These are phyloP conservation scores for Solanum peruvianum DNA, from an alignment of 257 asterid species.

Conservation along the genomic window DNA sequence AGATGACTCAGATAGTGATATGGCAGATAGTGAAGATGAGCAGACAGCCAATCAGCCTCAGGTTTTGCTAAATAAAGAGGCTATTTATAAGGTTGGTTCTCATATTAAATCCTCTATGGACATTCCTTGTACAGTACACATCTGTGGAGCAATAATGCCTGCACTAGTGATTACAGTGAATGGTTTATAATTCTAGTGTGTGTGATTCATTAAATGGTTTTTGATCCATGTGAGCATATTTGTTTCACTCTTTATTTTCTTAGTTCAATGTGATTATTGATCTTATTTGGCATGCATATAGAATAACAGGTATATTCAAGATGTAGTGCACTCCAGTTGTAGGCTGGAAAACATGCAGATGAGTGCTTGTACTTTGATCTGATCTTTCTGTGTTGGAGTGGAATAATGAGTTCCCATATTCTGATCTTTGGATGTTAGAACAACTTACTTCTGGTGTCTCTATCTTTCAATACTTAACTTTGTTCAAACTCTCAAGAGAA, in stretches of 20 bases:
- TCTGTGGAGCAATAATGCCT: not conserved
- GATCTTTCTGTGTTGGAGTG: not conserved
- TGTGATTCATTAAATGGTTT: not conserved
- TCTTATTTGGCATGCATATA: not conserved
- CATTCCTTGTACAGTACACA: not conserved
- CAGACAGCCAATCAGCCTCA: slow-evolving; percentile 38
- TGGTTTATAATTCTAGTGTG: not conserved
- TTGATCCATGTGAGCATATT: not conserved
- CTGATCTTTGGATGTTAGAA: not conserved
- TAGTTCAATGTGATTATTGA: not conserved
- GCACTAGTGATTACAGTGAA: not conserved
- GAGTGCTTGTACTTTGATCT: not conserved
- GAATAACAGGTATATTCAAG: not conserved
- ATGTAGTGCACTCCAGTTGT: not conserved
- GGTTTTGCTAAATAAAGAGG: slow-evolving; percentile 57
- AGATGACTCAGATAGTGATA: slow-evolving; percentile 59
- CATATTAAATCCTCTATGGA: slow-evolving; percentile 1
- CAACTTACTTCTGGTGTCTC: not conserved
- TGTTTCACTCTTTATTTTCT: not conserved
- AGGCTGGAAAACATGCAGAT: not conserved
- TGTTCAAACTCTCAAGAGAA: not conserved
- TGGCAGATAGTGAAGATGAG: slow-evolving; percentile 70
- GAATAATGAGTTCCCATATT: not conserved
- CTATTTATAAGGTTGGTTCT: slow-evolving; percentile 71
- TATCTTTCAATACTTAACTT: not conserved